Evolutionary conservation across 1,284 basidiomycete species (phyloP), one percentile per base, ranked within the genome.

Genomic region (Leccinum subrobustum): DNA sequence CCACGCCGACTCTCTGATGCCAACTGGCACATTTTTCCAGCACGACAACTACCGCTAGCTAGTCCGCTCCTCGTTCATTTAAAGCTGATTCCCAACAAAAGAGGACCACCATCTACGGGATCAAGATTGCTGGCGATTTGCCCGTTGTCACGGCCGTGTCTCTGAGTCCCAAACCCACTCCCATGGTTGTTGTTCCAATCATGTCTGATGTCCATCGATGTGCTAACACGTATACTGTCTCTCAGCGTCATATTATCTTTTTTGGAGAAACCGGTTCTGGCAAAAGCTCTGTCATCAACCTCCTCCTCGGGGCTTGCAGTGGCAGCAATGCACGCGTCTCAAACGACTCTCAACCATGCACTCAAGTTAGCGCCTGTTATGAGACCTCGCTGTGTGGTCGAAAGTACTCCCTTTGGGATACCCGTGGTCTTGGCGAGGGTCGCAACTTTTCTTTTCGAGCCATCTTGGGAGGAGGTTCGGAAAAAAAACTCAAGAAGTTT

Each of bases 231-330:
- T 8, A 39, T 25, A 16, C 18, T 50, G 12, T 3, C 4, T 39
- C 31, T 20, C 57, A 56, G 47, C 62, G 64, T 25, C 59, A 74
- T 55, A 25, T 72, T 3, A 25, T 72, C 35, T 69, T 72, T 35
- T 60, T 72, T 12, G 71, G 71, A 35, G 74, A 75, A 62, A 63
- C 50, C 0, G 71, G 74, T 27, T 23, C 57, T 2, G 71, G 71
- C 29, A 72, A 75, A 60, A 72, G 74, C 51, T 75, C 71, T 23
- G 50, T 50, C 6, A 73, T 72, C 56, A 72, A 72, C 52, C 63
- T 72, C 37, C 65, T 72, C 57, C 62, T 69, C 12, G 39, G 5
- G 2, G n/a, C 58, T 12, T 56, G 29, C 29, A 29, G 3, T 29
- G 27, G 27, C 7, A 29, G 31, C 6, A 4, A 9, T 14, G 72